phyloP scores from a whole-genome alignment of 1,284 basidiomycete genomes.

The Schizophyllum amplum region DNA sequence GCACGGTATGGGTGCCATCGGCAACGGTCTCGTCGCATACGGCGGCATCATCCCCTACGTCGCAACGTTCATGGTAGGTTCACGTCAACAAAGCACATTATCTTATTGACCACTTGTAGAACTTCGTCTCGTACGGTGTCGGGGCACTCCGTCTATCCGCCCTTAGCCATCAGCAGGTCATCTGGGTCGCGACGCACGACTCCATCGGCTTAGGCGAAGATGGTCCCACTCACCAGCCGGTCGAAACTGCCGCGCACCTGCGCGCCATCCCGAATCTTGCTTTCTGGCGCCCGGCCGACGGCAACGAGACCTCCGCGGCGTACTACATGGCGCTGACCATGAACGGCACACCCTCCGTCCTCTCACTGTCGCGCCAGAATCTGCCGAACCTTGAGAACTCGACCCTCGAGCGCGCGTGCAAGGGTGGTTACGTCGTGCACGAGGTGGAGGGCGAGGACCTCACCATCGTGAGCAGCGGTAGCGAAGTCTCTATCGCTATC shows the following conservation, averaged over 20 bases:
- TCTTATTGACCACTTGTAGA: slow-evolving; percentile 34
- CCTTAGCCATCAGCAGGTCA: slow-evolving; percentile 83
- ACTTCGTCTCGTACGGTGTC: slow-evolving; percentile 91
- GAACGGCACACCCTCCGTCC: slow-evolving; percentile 73
- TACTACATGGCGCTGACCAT: slow-evolving; percentile 77
- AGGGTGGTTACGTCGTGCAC: slow-evolving; percentile 86
- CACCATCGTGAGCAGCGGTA: slow-evolving; percentile 85
- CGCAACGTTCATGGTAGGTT: slow-evolving; percentile 75
- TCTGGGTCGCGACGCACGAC: slow-evolving; percentile 90
- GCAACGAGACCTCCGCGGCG: slow-evolving; percentile 89
- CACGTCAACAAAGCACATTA: background rate
- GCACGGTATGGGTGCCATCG: slow-evolving; percentile 95
- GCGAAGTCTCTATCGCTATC: slow-evolving; percentile 80
- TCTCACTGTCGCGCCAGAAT: slow-evolving; percentile 88
- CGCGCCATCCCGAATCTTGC: slow-evolving; percentile 87
- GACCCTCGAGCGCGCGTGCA: slow-evolving; percentile 75
- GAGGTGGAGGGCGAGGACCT: slow-evolving; percentile 74
- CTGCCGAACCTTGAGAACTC: slow-evolving; percentile 88
- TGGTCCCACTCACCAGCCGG: slow-evolving; percentile 93
- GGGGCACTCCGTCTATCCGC: slow-evolving; percentile 91
- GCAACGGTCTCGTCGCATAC: slow-evolving; percentile 84
- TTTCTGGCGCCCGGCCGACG: slow-evolving; percentile 90
- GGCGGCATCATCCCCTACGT: slow-evolving; percentile 81
- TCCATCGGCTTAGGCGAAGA: slow-evolving; percentile 92
- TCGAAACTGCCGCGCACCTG: slow-evolving; percentile 84